A percentile compares a stretch with the other conserved stretches of the same genome.
Conservation (phyloP, 306 rosid genomes). For the Vigna nakashimae region DNA sequence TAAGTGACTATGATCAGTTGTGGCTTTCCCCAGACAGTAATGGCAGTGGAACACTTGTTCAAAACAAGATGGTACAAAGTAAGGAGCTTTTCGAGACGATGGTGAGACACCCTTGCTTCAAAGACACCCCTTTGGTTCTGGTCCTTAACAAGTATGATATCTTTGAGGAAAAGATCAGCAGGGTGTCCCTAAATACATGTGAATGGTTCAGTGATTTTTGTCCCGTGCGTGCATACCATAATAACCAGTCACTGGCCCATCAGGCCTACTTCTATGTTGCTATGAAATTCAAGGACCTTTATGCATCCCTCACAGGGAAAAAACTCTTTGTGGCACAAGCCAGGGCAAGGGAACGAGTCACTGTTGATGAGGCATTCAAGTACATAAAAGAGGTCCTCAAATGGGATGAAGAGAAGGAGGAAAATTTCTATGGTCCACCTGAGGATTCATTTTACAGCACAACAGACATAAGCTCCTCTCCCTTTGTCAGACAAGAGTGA, state of each 20-base stretch:
- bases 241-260: slow-evolving; percentile 80
- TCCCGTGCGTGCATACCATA: slow-evolving; percentile 68
- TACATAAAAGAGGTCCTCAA: slow-evolving; percentile 88
- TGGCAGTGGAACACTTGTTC: slow-evolving; percentile 79
- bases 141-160: slow-evolving; percentile 89
- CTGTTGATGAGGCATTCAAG: slow-evolving; percentile 89
- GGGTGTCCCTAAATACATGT: slow-evolving; percentile 63
- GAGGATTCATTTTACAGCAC: slow-evolving; percentile 96
- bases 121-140: slow-evolving; percentile 82
- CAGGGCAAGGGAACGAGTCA: slow-evolving; percentile 80
- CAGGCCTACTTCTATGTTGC: slow-evolving; percentile 95
- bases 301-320: slow-evolving; percentile 67
- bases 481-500: slow-evolving; percentile 67
- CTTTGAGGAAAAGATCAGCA: slow-evolving; percentile 78
- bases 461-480: slow-evolving; percentile 96
- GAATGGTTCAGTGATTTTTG: slow-evolving; percentile 90
- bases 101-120: slow-evolving; percentile 91
- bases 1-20: slow-evolving; percentile 85
- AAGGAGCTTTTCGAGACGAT: slow-evolving; percentile 90
- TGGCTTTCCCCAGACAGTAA: slow-evolving; percentile 65
- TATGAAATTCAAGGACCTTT: slow-evolving; percentile 97
- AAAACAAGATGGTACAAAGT: slow-evolving; percentile 95
- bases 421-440: slow-evolving; percentile 74
- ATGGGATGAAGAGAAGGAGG: slow-evolving; percentile 97
- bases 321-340: slow-evolving; percentile 94